Evolutionary conservation across 306 rosid genomes (phyloP).

Genomic region (Trifolium fragiferum): DNA sequence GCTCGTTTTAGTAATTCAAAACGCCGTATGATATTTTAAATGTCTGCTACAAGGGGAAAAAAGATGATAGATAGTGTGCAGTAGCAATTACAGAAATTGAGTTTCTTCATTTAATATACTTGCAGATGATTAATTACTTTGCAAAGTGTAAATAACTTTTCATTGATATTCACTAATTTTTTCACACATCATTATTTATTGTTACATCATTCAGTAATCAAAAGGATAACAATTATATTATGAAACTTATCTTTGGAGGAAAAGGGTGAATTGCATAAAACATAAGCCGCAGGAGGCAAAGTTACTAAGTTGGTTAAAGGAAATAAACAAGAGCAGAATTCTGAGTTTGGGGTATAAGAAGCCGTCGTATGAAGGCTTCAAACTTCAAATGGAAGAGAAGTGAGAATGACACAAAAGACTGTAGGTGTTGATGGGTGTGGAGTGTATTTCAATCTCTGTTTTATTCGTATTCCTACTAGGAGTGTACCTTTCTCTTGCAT

Average conservation of each 20-base stretch:
- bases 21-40: constrained; percentile 10
- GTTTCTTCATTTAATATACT: background rate
- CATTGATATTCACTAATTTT: constrained; percentile 5
- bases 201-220: background rate
- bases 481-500: constrained; percentile 1
- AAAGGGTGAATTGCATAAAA: background rate
- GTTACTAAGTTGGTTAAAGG: constrained; percentile 4
- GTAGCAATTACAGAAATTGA: constrained; percentile 21
- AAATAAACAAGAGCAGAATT: constrained; percentile 6
- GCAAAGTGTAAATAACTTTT: constrained; percentile 25
- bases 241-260: constrained; percentile 9
- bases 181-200: constrained; percentile 5
- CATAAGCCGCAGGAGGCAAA: background rate
- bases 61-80: background rate
- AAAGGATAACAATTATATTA: background rate
- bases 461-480: background rate
- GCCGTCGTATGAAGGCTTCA: background rate
- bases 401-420: background rate
- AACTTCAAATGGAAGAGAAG: constrained; percentile 7
- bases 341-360: constrained; percentile 6
- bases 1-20: constrained; percentile 14
- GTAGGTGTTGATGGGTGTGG: background rate
- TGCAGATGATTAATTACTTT: constrained; percentile 6
- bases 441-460: background rate
- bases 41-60: background rate